Evolutionary conservation across 139 green algal genomes (phyloP).

Genomic region (Coelastrella sp.): DNA sequence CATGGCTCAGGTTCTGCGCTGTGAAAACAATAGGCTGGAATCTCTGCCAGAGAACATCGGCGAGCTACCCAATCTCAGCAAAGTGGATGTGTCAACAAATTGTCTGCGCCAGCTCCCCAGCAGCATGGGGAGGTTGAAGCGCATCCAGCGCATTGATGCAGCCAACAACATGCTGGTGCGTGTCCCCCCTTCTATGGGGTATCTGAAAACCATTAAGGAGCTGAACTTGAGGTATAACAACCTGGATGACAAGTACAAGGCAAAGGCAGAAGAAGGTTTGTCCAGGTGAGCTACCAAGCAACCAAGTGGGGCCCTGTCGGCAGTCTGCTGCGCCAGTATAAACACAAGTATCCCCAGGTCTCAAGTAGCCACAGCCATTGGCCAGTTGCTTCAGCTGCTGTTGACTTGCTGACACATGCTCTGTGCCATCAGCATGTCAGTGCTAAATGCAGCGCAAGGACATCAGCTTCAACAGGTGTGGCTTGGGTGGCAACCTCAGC

Average conservation of each 20-base stretch:
- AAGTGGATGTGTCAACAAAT: conserved; percentile 87
- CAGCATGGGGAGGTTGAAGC: conserved; percentile 74
- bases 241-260: conserved; percentile 75
- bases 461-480: no score
- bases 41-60: conserved; percentile 81
- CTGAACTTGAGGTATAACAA: conserved; percentile 88
- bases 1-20: conserved; percentile 57
- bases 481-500: no score
- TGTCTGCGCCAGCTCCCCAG: conserved; percentile 75
- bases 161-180: conserved; percentile 79
- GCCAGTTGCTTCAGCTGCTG: neutral
- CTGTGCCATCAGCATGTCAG: neutral
- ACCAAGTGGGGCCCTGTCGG: neutral
- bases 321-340: no score
- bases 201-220: conserved; percentile 83
- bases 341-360: no score
- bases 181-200: conserved; percentile 80
- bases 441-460: no score
- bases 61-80: conserved; percentile 70
- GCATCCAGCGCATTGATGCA: conserved; percentile 76
- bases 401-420: neutral
- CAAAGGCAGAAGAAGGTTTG: conserved; percentile 82
- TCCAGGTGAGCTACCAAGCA: conserved; percentile 48
- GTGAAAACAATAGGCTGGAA: conserved; percentile 77
- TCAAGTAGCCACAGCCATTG: neutral